Evolutionary conservation across 2,329 filamentous ascomycete genomes (phyloP).

Genomic region (Colletotrichum sp.): DNA sequence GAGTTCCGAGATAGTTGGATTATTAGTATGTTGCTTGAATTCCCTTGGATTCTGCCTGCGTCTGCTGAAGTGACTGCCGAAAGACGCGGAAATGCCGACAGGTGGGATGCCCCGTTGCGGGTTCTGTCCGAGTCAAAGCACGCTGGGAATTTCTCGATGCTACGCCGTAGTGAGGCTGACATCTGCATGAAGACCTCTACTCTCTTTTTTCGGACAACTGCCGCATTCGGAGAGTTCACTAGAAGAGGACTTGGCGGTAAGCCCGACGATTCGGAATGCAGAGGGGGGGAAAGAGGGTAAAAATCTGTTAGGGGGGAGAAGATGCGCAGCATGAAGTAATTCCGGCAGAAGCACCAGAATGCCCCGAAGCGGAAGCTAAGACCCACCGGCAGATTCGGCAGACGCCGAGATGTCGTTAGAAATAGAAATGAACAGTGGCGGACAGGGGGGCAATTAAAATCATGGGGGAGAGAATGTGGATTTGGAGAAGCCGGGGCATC

Average conservation of each 20-base stretch:
- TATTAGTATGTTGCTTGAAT: neutral
- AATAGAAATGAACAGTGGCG: neutral
- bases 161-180: neutral
- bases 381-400: neutral
- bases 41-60: neutral
- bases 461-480: neutral
- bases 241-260: neutral
- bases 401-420: neutral
- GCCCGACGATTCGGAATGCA: neutral
- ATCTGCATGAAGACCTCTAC: neutral
- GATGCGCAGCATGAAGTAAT: neutral
- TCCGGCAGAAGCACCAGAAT: neutral
- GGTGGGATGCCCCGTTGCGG: neutral
- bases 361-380: neutral
- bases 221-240: neutral
- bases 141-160: too few relatives aligned
- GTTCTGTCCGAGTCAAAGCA: neutral
- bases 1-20: neutral
- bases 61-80: neutral
- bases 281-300: neutral
- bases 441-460: neutral
- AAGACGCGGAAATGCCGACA: slow-evolving; percentile 5
- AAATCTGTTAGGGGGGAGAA: neutral
- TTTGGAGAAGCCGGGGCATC: neutral
- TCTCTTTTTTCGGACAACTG: neutral